A percentile compares a stretch with the other conserved stretches of the same genome.
Evolutionary conservation across 805 yeast genomes (phyloP).

Genomic region (Candida caryicola): DNA sequence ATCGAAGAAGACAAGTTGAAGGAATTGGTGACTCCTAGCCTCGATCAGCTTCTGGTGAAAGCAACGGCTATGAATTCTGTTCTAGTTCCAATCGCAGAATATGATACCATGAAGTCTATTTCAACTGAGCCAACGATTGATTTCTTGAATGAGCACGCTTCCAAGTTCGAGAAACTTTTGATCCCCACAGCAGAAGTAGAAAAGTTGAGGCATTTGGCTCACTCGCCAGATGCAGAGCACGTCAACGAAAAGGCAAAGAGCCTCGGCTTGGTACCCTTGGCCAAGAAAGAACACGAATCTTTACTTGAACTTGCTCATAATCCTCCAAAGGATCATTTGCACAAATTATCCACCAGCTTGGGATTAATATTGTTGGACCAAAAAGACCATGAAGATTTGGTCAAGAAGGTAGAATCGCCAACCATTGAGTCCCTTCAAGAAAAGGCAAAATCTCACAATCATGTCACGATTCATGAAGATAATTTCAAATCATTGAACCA

Average conservation of each 20-base stretch:
- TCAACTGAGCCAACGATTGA: constrained; percentile 7
- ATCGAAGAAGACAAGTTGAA: constrained; percentile 13
- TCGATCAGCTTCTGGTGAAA: constrained; percentile 1
- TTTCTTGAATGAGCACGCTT: constrained; percentile 10
- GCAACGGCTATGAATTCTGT: constrained; percentile 2
- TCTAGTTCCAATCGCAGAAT: constrained; percentile 5
- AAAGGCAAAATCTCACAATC: constrained; percentile 26
- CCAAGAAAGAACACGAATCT: not conserved
- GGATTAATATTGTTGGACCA: constrained; percentile 1
- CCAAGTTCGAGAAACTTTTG: constrained; percentile 6
- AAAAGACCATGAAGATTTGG: constrained; percentile 13
- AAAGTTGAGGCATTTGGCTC: constrained; percentile 7
- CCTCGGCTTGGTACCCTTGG: constrained; percentile 12
- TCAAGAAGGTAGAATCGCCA: constrained; percentile 18
- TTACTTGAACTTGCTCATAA: constrained; percentile 15
- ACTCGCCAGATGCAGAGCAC: constrained; percentile 8
- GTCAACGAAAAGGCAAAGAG: constrained; percentile 4
- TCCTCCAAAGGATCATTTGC: constrained; percentile 12
- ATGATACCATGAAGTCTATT: constrained; percentile 3
- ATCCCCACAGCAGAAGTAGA: constrained; percentile 4
- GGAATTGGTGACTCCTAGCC: not conserved
- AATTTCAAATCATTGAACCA: constrained; percentile 13
- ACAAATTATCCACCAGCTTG: constrained; percentile 5
- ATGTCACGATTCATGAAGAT: constrained; percentile 9
- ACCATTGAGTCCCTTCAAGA: constrained; percentile 29